Evolutionary conservation across 2,329 filamentous ascomycete species (phyloP), one percentile per base, ranked within the genome.

Genomic region (Pseudocercospora macadamiae): DNA sequence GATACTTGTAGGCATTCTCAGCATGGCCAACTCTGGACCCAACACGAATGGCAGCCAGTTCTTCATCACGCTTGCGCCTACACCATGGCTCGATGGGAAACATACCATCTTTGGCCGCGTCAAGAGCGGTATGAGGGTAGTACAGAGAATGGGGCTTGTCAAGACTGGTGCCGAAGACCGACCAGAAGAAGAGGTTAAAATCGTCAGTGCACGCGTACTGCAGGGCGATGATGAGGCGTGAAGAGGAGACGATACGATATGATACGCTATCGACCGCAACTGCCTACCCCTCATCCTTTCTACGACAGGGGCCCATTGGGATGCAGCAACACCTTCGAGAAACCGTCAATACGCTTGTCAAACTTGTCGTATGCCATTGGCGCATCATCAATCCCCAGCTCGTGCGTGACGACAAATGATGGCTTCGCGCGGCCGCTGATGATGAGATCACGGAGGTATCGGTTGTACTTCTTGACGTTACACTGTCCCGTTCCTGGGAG

Each of bases 61-160:
- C 77, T 97, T 97, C 74, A 87, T 99, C 66, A 97, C 95, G 0
- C 82, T 97, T 30, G 93, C 92, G 6, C 93, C 93, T 3, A 93
- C 95, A 14, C 95, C 95, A 0, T 97, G 93, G 93, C 78, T 99
- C 60, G 95, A 99, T 76, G 92, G 93, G 19, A 97, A 96, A 76
- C 93, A 99, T 75, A 96, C 93, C 9, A 96, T 99, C 66, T 99
- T 99, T 73, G 95, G 95, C 1, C 81, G 93, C 54, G 92, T 99
- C 36, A 93, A 89, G 79, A 84, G 77, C 55, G 95, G 95, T 0
- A 86, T 97, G 83, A 81, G 83, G 57, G 82, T 93, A n/a, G 87
- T 97, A 25, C 88, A 91, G 79, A 83, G 91, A 65, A 90, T 99
- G 85, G 95, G 93, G 0, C 74, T 95, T 58, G 91, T 96, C 51